Conservation (phyloP, 805 yeast species). For the Starmerella apis region DNA sequence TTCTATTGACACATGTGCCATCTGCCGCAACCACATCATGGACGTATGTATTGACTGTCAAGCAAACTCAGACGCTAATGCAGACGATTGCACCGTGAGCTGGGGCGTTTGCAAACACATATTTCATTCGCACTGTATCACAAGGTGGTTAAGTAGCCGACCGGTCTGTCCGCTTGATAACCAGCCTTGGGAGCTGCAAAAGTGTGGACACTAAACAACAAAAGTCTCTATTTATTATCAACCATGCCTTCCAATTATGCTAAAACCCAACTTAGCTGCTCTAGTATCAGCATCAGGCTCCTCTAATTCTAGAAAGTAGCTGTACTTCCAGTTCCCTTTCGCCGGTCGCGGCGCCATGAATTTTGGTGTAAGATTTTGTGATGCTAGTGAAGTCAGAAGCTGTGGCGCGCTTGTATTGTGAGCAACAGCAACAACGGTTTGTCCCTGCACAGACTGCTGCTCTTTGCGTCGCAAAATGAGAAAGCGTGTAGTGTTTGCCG, state of each 20-base stretch:
- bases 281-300: not conserved
- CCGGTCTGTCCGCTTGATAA: conserved; percentile 95
- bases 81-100: conserved; percentile 82
- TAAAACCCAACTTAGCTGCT: not conserved
- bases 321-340: conserved; percentile 1
- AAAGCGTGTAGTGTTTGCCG: conserved; percentile 77
- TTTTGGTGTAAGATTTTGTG: not conserved
- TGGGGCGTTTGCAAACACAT: conserved; percentile 98
- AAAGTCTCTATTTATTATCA: not conserved
- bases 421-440: not conserved
- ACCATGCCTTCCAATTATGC: not conserved
- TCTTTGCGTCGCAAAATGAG: conserved; percentile 40
- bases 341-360: conserved; percentile 8
- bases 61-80: conserved; percentile 56
- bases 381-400: not conserved
- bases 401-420: not conserved
- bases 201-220: conserved; percentile 49
- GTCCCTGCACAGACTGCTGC: not conserved
- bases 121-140: conserved; percentile 95
- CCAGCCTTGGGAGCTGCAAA: conserved; percentile 72
- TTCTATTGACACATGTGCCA: conserved; percentile 92
- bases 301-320: not conserved
- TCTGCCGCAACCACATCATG: conserved; percentile 96
- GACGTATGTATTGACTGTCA: conserved; percentile 95
- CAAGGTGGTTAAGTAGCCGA: conserved; percentile 89